phyloP scores from a whole-genome alignment of 2,329 filamentous ascomycete species.

The Alternaria arbusti region DNA sequence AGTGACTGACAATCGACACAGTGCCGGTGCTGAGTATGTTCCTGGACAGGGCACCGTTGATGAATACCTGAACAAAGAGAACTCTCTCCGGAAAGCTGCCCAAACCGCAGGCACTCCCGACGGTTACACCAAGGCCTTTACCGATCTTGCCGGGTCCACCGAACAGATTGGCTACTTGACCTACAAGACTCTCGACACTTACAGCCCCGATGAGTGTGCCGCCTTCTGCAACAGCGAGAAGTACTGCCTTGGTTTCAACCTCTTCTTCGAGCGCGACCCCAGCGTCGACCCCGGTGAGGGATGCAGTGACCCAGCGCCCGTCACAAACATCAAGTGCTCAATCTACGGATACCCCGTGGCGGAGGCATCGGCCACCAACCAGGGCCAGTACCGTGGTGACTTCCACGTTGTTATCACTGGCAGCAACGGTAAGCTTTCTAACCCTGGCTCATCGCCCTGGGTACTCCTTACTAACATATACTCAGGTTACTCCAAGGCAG shows the following conservation, averaged over 20 bases:
- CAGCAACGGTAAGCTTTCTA: conserved; percentile 25
- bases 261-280: conserved; percentile 39
- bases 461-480: not conserved
- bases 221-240: conserved; percentile 30
- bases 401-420: conserved; percentile 38
- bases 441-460: not conserved
- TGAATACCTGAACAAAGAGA: conserved; percentile 16
- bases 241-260: conserved; percentile 39
- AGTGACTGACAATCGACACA: not conserved
- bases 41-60: not conserved
- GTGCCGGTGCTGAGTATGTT: not conserved
- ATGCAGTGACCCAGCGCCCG: conserved; percentile 27
- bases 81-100: conserved; percentile 16
- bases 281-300: conserved; percentile 12
- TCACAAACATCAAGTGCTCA: conserved; percentile 38
- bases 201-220: conserved; percentile 24
- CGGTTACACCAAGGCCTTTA: conserved; percentile 29
- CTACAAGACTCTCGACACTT: conserved; percentile 31
- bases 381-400: conserved; percentile 28
- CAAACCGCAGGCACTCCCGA: conserved; percentile 9
- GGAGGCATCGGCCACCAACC: conserved; percentile 24
- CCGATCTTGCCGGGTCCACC: conserved; percentile 18
- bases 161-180: conserved; percentile 38
- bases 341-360: conserved; percentile 37
- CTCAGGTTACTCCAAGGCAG: conserved; percentile 32